Evolutionary conservation across 345 rosid genomes (phyloP).

Genomic region (Syzygium oleosum): DNA sequence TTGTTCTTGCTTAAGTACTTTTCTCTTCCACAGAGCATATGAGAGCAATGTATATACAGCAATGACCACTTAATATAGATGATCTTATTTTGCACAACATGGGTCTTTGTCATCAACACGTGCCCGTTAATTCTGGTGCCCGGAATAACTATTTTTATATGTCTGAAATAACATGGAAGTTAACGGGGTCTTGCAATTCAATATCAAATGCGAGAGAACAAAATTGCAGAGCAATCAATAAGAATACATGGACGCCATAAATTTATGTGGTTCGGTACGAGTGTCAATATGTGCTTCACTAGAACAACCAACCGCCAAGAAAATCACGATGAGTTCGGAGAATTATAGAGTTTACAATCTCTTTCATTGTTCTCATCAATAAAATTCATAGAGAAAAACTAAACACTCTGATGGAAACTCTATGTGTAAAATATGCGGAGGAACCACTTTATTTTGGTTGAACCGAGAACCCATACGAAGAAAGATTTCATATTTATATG

Average conservation of each 20-base stretch:
- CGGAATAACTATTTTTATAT: background rate
- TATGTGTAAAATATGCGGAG: background rate
- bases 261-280: background rate
- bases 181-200: background rate
- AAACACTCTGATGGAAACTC: background rate
- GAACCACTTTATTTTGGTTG: background rate
- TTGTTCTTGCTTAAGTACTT: background rate
- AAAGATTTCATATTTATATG: background rate
- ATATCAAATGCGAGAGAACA: background rate
- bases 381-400: background rate
- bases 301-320: background rate
- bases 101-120: background rate
- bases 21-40: background rate
- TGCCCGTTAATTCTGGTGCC: background rate
- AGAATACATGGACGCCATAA: background rate
- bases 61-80: background rate
- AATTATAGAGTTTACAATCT: background rate
- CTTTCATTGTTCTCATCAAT: background rate
- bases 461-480: background rate
- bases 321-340: background rate
- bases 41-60: background rate
- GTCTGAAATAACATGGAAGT: background rate
- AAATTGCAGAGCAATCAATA: background rate
- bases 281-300: background rate
- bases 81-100: background rate